phyloP scores from a whole-genome alignment of 129 eudicot species.

The Artemisia annua region DNA sequence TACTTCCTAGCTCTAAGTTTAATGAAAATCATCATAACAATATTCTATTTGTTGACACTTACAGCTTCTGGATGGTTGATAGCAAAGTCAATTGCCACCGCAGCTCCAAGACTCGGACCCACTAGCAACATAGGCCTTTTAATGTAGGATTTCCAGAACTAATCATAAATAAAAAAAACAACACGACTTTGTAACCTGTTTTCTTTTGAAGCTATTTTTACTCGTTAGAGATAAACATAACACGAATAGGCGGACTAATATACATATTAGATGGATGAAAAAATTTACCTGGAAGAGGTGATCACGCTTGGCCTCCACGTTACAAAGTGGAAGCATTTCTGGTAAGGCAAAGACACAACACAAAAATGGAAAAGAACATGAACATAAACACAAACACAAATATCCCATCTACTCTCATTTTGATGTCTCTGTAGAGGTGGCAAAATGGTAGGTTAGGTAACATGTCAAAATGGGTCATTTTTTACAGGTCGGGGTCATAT shows the following conservation, averaged over 20 bases:
- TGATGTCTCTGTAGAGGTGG: too few relatives aligned
- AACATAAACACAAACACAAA: neutral
- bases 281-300: slow-evolving; percentile 77
- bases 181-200: neutral
- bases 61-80: slow-evolving; percentile 85
- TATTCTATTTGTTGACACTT: slow-evolving; percentile 29
- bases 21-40: neutral
- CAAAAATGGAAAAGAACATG: slow-evolving; percentile 17
- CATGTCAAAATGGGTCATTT: neutral
- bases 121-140: slow-evolving; percentile 83
- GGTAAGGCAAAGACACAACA: slow-evolving; percentile 22
- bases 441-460: neutral
- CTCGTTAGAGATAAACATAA: too few relatives aligned
- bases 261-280: neutral
- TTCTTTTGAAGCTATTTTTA: too few relatives aligned
- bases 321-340: slow-evolving; percentile 69
- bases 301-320: slow-evolving; percentile 80
- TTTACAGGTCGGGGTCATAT: too few relatives aligned
- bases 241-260: neutral
- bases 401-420: too few relatives aligned
- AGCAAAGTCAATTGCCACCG: slow-evolving; percentile 85
- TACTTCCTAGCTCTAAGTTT: neutral
- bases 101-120: slow-evolving; percentile 97
- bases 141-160: slow-evolving; percentile 89
- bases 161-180: neutral